Base-by-base conservation (phyloP, 108 stramenopile species). In the Fragilariopsis cylindrus region DNA sequence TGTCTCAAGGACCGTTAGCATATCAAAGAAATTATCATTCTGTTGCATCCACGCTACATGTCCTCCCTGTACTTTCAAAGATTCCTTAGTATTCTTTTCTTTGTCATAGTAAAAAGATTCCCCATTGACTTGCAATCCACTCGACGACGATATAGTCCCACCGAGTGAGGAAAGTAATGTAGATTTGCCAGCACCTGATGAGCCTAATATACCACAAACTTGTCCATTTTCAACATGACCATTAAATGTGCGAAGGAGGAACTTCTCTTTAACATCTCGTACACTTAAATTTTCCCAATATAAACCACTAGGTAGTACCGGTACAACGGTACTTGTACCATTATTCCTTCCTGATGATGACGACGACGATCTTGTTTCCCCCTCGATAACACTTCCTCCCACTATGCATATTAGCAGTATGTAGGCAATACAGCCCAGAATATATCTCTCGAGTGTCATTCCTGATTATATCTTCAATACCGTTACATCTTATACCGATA, bases 1-100 rank as follows among this genome's bases (percentile, higher is more conserved):
- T 8, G 92, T 88, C 70, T 96, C 96, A 15, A 85, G 74, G 4
- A 89, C 85, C 1, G 93, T 94, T 1, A 96, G 85, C 88, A 90
- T 85, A 47, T 70, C 53, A 60, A 96, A 96, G 65, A 96, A 94
- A 69, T 73, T 57, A 62, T 93, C 92, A 57, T 90, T 71, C 77
- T 96, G 96, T 53, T 87, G 81, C 15, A 96, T 76, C 77, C 88
- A 88, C 8, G 92, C 96, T 18, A 93, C 84, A 30, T 88, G 88
- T 18, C 87, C 90, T 7, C 75, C 72, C 40, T 84, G 74, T 49
- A 85, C 81, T 11, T 70, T 75, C 15, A 87, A 69, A 48, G 71
- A 66, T 49, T 71, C 70, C 41, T 13, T 65, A 8, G 42, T 71
- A 46, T 72, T 39, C 4, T 1, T 48, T 7, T 53, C 47, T 8